Evolutionary conservation across 768 basidiomycete genomes (phyloP), one percentile per base, ranked within the genome.

Genomic region (Suillus bovinus): DNA sequence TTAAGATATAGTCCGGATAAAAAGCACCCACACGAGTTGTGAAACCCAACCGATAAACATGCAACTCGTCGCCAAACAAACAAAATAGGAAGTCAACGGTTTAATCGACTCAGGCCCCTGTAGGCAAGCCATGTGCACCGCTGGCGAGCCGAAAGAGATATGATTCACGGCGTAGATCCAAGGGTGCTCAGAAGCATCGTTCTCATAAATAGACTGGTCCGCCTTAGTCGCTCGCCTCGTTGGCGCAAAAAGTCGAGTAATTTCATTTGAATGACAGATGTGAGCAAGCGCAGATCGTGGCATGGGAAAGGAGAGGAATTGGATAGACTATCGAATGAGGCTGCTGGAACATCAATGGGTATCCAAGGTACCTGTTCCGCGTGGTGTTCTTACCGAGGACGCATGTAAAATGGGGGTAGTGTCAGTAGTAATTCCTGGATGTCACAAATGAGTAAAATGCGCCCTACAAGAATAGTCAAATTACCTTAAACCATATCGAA

Each of bases 291-390:
- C 27, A 36, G 55, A 56, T 56, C 55, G 17, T 17, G 17, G 27
- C 24, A 39, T 39, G 36, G 55, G 55, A 56, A 56, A 56, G 16
- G 16, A 9, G 36, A 34, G 14, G 22, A 24, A 54, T 34, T 22
- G 34, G 38, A 27, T 20, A 38, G 6, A 20, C 20, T 13, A 33
- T 24, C 14, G 53, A 11, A 41, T 39, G 55, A 27, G 38, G 24
- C 17, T 24, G 38, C 24, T 56, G 24, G 36, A 38, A 27, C 38
- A 56, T 56, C 55, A 56, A 17, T 56, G 55, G 55, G 55, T 56
- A 39, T 56, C 55, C 17, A 56, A 56, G 55, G 55, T 6, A 56
- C 24, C 11, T 29, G 24, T 39, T 56, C 55, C 55, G 55, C 38
- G 6, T 39, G 10, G 27, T n/a, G 5, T 11, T 38, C 55, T 56